These are phyloP conservation scores for Chlorella sorokiniana DNA, from an alignment of 139 green algal species.

Conservation along the genomic window DNA sequence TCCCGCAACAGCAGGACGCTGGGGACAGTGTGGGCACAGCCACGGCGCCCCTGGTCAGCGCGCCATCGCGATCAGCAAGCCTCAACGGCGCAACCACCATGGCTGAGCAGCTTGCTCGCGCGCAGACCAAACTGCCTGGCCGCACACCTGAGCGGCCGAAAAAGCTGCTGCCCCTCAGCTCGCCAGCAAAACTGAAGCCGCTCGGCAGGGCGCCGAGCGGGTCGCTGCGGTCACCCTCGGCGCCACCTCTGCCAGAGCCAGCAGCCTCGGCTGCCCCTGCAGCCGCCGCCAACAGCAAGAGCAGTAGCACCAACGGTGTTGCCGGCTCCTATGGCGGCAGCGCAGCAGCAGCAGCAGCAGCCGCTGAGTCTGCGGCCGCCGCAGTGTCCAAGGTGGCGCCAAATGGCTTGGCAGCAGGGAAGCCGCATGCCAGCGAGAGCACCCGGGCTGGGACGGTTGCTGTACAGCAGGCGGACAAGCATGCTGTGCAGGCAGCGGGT, in stretches of 20 bases:
- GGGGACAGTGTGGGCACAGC: not conserved
- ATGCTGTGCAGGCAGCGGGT: too few species aligned
- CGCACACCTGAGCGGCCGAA: not conserved
- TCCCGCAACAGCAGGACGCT: slow-evolving; percentile 15
- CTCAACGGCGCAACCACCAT: slow-evolving; percentile 28
- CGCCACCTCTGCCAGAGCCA: not conserved
- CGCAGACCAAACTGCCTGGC: slow-evolving; percentile 3
- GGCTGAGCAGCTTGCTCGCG: slow-evolving; percentile 49
- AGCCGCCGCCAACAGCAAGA: not conserved
- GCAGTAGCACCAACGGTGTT: not conserved
- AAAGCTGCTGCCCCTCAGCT: slow-evolving; percentile 40
- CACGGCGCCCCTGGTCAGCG: not conserved
- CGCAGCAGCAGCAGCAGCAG: not conserved
- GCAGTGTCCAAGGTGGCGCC: not conserved
- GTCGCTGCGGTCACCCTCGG: slow-evolving; percentile 6
- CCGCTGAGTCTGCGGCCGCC: not conserved
- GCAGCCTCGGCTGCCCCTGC: not conserved
- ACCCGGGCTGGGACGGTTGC: too few species aligned
- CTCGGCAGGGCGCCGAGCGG: slow-evolving; percentile 12
- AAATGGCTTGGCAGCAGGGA: not conserved
- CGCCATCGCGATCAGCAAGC: not conserved
- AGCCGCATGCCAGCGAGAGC: too few species aligned
- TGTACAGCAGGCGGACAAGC: too few species aligned
- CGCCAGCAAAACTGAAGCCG: slow-evolving; percentile 41
- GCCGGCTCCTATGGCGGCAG: not conserved